Evolutionary conservation across 768 basidiomycete species (phyloP).

Genomic region (Termitomyces heimii): DNA sequence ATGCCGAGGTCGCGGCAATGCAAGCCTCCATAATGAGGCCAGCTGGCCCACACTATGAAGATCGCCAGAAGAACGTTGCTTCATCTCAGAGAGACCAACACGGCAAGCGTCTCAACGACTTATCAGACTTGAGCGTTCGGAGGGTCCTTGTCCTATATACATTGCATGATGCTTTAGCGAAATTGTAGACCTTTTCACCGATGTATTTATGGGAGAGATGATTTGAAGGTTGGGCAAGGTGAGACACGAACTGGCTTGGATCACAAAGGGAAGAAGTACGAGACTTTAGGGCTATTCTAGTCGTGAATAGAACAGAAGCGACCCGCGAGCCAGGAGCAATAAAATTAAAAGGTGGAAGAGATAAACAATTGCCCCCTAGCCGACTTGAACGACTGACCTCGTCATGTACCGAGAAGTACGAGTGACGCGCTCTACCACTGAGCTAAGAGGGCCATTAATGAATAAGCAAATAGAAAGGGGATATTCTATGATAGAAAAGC

Average conservation of each 20-base stretch:
- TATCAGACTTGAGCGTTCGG: neutral
- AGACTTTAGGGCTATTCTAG: too few relatives aligned
- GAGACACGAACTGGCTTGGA: too few relatives aligned
- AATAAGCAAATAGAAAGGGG: rapidly evolving
- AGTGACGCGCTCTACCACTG: conserved; percentile 35
- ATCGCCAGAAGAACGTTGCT: neutral
- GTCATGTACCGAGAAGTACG: neutral
- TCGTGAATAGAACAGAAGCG: too few relatives aligned
- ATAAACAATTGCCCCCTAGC: conserved; percentile 2
- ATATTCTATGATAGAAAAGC: too few relatives aligned
- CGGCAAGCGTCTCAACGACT: neutral
- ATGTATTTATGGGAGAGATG: too few relatives aligned
- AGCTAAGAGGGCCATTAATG: conserved; percentile 23
- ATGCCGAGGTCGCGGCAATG: neutral
- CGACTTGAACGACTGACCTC: conserved; percentile 9
- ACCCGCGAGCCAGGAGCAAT: too few relatives aligned
- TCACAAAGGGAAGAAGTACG: too few relatives aligned
- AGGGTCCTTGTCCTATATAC: neutral
- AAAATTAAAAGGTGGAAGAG: too few relatives aligned
- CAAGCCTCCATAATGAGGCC: neutral
- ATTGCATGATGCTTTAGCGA: neutral
- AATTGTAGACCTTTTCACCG: too few relatives aligned
- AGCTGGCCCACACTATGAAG: neutral
- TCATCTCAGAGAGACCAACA: neutral
- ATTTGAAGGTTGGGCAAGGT: too few relatives aligned